A percentile compares a stretch with the other conserved stretches of the same genome.
Conservation (phyloP, 164 flowering plant genomes). For the Liriodendron chinense region DNA sequence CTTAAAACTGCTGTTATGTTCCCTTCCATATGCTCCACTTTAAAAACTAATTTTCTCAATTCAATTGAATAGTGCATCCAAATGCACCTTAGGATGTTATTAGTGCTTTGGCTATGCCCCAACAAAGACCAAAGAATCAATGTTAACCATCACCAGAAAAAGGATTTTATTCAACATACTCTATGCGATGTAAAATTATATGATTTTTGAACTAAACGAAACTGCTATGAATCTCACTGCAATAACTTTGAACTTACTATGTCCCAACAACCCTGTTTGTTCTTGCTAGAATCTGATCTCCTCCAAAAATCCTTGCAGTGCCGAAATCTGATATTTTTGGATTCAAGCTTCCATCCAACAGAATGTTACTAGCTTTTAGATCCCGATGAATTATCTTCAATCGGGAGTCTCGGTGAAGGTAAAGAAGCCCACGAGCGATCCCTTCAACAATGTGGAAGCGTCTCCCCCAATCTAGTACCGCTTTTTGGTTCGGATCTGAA, state of each 20-base stretch:
- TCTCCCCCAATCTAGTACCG: conserved; percentile 20
- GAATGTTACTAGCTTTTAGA: conserved; percentile 53
- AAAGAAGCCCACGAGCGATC: conserved; percentile 54
- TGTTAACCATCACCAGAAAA: background rate
- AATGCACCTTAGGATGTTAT: background rate
- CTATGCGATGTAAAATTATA: too few relatives aligned
- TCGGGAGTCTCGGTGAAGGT: conserved; percentile 59
- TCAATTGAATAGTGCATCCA: background rate
- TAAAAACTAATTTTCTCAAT: background rate
- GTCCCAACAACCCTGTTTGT: conserved; percentile 36
- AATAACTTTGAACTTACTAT: conserved; percentile 26
- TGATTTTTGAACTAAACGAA: background rate
- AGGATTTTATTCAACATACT: background rate
- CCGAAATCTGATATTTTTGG: conserved; percentile 61
- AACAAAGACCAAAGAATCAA: background rate
- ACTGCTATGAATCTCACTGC: background rate
- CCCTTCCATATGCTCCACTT: too few relatives aligned
- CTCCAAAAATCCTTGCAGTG: conserved; percentile 40
- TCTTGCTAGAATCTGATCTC: conserved; percentile 21
- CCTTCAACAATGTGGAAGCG: conserved; percentile 35
- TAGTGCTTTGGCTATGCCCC: background rate
- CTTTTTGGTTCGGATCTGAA: conserved; percentile 25
- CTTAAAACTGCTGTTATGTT: too few relatives aligned
- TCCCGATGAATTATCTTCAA: conserved; percentile 53
- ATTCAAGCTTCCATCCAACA: conserved; percentile 41